Evolutionary conservation across 1,284 basidiomycete species (phyloP), one percentile per base, ranked within the genome.

Genomic region (Ceratobasidium sp.): DNA sequence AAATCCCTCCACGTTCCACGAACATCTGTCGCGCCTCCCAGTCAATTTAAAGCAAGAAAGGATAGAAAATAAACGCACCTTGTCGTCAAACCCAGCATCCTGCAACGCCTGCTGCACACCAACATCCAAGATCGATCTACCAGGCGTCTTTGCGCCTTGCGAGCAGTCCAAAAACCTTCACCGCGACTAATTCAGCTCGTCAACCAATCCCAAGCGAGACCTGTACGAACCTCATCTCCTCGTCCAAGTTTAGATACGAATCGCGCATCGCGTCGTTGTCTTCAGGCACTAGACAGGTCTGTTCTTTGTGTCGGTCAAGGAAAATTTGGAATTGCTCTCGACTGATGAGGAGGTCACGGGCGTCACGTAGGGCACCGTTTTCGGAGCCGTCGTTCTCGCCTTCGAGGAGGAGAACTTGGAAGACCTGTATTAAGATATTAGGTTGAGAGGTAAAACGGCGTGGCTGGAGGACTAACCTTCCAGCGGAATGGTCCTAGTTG

Each of bases 221-320:
- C n/a, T 4, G 36, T 53, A 8, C 5, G 11, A 31, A 82, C 82
- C 82, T 74, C 82, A 84, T 81, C 14, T 81, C 65, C 76, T 84
- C 84, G 60, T 85, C 84, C 27, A 84, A 69, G 54, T 80, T 79
- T 7, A 84, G 75, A 57, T 84, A 84, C 1, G 82, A 84, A 56
- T 83, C 82, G 50, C 81, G 81, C 82, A 84, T 85, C 0, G 81
- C 64, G 0, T 82, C 79, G 54, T 85, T 85, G 56, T 81, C 78
- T 77, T 84, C 85, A 0, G 84, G 82, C 8, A 85, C 83, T 1
- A 85, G 78, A 41, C 78, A 74, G 33, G 24, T 45, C 67, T 81
- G 27, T 66, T 41, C 69, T 48, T 78, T 77, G 65, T 84, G 84
- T 1, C 82, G 76, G 5, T 81, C 79, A 3, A 85, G 74, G 63